A percentile compares a stretch with the other conserved stretches of the same genome.
phyloP scores from a whole-genome alignment of 108 stramenopile species.

The Nitzschia sp. region DNA sequence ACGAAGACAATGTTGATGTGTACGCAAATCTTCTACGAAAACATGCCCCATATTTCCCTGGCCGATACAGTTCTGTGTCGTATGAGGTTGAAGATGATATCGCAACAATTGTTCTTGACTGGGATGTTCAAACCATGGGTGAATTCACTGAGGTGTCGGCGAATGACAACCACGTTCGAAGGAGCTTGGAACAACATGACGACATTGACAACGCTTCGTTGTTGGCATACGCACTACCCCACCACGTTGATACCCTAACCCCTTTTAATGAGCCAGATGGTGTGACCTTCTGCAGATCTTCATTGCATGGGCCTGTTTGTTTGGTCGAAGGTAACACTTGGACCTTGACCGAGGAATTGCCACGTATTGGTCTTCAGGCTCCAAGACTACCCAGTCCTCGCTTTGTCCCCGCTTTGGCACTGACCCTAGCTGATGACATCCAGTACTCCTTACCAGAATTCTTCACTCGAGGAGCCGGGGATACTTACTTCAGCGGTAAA shows the following conservation, averaged over 20 bases:
- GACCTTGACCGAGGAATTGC: slow-evolving; percentile 40
- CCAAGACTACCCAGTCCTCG: slow-evolving; percentile 50
- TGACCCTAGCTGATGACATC: slow-evolving; percentile 54
- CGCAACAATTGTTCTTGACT: slow-evolving; percentile 49
- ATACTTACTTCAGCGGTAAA: slow-evolving; percentile 95
- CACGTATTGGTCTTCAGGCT: slow-evolving; percentile 56
- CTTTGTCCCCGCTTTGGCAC: slow-evolving; percentile 43
- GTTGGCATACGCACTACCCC: slow-evolving; percentile 72
- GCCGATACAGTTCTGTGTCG: slow-evolving; percentile 45
- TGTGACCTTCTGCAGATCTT: slow-evolving; percentile 32
- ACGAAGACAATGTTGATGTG: slow-evolving; percentile 11
- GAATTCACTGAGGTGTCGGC: slow-evolving; percentile 35
- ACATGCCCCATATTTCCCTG: slow-evolving; percentile 74
- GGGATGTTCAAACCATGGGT: slow-evolving; percentile 52
- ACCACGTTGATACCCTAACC: slow-evolving; percentile 52
- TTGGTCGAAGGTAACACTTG: slow-evolving; percentile 39
- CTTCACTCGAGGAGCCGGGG: slow-evolving; percentile 85
- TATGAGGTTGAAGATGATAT: slow-evolving; percentile 25
- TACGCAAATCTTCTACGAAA: slow-evolving; percentile 54
- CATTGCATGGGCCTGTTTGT: slow-evolving; percentile 45
- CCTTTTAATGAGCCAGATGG: slow-evolving; percentile 1
- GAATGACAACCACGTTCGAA: background rate
- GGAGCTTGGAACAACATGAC: slow-evolving; percentile 40
- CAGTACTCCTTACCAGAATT: slow-evolving; percentile 66
- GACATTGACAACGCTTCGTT: slow-evolving; percentile 34